Conservation (phyloP, 768 basidiomycete species). For the Trametes cingulata region DNA sequence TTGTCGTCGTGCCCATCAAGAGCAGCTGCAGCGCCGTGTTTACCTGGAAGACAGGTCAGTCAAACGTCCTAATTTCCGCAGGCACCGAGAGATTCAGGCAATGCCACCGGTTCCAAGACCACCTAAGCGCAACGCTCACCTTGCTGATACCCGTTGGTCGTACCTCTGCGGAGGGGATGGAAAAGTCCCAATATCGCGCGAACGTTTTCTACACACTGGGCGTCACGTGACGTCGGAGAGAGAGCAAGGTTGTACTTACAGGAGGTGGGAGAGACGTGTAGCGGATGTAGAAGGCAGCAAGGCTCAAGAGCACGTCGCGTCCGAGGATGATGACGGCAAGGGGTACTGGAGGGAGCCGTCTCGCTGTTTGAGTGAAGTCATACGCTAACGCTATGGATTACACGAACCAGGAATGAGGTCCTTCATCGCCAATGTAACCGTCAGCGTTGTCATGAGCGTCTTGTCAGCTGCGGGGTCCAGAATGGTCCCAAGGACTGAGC, state of each 20-base stretch:
- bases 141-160: constrained; percentile 94
- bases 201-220: constrained; percentile 75
- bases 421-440: constrained; percentile 80
- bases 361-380: neutral
- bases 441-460: constrained; percentile 90
- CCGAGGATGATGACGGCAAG: constrained; percentile 86
- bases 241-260: constrained; percentile 46
- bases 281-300: constrained; percentile 92
- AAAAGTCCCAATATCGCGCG: constrained; percentile 92
- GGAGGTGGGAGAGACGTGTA: constrained; percentile 88
- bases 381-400: neutral
- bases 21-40: constrained; percentile 92
- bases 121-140: constrained; percentile 37
- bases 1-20: constrained; percentile 87
- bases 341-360: constrained; percentile 54
- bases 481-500: constrained; percentile 90
- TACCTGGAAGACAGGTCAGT: constrained; percentile 47
- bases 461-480: constrained; percentile 99
- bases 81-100: too few species aligned
- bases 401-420: constrained; percentile 78
- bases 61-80: neutral
- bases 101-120: too few species aligned
- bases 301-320: constrained; percentile 79
- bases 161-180: constrained; percentile 93
- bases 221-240: constrained; percentile 12